Base-by-base conservation (phyloP, 495 filamentous ascomycete genomes). In the Talaromyces borbonicus region DNA sequence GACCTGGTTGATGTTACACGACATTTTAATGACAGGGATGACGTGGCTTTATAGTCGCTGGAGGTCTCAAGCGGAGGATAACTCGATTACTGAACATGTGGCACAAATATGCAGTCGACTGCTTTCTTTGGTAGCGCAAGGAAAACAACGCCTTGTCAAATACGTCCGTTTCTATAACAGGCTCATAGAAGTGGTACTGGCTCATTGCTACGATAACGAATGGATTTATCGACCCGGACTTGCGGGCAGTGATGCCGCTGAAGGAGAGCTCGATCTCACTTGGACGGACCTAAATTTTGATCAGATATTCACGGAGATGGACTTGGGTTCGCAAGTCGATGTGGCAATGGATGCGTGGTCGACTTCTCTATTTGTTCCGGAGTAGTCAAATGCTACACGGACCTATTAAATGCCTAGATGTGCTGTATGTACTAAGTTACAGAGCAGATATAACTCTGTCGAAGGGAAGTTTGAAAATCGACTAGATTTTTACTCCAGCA, bases 251-350 rank as follows among this genome's bases (percentile, higher is more conserved):
- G 32, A 36, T 36, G 14, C 6, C 5, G 6, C 32, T 16, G 14
- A 36, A 36, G 32, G 32, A 8, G 32, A 33, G 31, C 2, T 36
- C 12, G 32, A 16, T 36, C 32, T 36, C 0, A 36, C 8, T 7
- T 36, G 32, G 32, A 18, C 14, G 6, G 32, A 36, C 19, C 32
- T 36, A 8, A 36, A 36, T 18, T 36, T 36, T 8, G 14, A 36
- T 36, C 15, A 36, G n/a, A 36, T 36, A 36, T 36, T 36, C 32
- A 36, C 32, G 14, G 32, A 36, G 32, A 36, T 36, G 32, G 32
- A 36, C 19, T n/a, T 36, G 11, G 32, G 32, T 5, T 36, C 32
- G 14, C 32, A 36, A 4, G 32, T 36, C 11, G 32, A 36, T 36
- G 12, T 36, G 32, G 32, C 32, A 2, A 18, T 36, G 32, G 32